Evolutionary conservation across 139 green algal genomes (phyloP).

Genomic region (Micromonas commoda): DNA sequence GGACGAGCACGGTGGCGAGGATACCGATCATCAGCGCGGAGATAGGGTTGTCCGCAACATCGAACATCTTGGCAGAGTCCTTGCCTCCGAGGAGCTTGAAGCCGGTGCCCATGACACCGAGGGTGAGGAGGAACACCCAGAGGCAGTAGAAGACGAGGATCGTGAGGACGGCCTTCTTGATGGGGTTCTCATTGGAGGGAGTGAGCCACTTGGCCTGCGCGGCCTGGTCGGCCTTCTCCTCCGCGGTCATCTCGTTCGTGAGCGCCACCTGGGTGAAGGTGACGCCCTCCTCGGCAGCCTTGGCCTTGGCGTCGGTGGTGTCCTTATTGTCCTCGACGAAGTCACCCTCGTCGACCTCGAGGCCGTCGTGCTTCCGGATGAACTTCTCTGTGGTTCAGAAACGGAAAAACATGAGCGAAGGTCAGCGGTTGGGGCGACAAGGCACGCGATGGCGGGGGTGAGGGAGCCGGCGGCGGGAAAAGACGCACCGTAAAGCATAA

Average conservation of each 20-base stretch:
- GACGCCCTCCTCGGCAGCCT: no score
- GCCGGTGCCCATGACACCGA: conserved; percentile 13
- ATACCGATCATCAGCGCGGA: conserved; percentile 20
- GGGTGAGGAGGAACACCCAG: conserved; percentile 11
- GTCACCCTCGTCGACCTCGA: conserved; percentile 53
- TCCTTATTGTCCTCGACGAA: conserved; percentile 51
- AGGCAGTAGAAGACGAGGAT: conserved; percentile 12
- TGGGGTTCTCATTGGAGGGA: neutral
- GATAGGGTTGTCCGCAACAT: conserved; percentile 22
- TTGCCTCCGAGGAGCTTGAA: conserved; percentile 24
- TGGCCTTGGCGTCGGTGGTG: no score
- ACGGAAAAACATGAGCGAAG: no score
- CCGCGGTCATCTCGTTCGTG: neutral
- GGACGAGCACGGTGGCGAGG: conserved; percentile 18
- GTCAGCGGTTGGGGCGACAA: no score
- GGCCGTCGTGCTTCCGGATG: conserved; percentile 75
- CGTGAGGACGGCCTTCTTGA: conserved; percentile 9
- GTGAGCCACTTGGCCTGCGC: neutral
- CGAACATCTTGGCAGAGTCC: conserved; percentile 18
- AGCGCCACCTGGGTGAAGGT: no score
- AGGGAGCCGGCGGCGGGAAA: no score
- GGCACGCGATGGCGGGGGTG: no score
- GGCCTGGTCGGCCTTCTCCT: neutral
- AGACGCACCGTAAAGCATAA: no score
- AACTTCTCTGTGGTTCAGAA: no score